Percentiles rank a stretch among this genome's conserved stretches.
Evolutionary conservation across 2,329 filamentous ascomycete genomes (phyloP).

Genomic region (Byssothecium circinans): DNA sequence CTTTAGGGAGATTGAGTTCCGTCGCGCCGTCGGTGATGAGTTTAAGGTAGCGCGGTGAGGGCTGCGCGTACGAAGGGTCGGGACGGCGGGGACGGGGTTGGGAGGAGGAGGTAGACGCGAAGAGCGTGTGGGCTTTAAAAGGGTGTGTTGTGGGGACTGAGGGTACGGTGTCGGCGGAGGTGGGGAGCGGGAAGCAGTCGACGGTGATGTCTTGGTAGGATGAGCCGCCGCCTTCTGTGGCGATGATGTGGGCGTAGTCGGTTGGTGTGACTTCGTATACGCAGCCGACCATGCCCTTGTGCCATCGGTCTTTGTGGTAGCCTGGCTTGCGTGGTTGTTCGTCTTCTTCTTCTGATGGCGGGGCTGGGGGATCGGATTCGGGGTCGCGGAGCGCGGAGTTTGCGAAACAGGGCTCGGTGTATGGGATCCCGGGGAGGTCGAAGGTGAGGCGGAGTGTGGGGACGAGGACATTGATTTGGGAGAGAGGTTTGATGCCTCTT

Average conservation of each 20-base stretch:
- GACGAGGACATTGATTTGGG: constrained; percentile 77
- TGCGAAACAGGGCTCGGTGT: constrained; percentile 88
- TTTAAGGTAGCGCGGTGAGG: constrained; percentile 80
- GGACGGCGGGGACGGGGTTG: constrained; percentile 58
- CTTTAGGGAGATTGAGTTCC: constrained; percentile 76
- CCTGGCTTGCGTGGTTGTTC: constrained; percentile 12
- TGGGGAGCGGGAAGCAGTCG: constrained; percentile 73
- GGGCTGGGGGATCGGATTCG: constrained; percentile 18
- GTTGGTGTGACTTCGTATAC: constrained; percentile 88
- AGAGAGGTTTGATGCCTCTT: constrained; percentile 79
- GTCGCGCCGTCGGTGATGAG: constrained; percentile 76
- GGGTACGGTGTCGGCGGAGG: constrained; percentile 62
- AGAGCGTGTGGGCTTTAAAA: constrained; percentile 85
- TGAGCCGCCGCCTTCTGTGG: constrained; percentile 83
- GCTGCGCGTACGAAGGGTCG: constrained; percentile 73
- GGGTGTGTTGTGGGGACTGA: constrained; percentile 61
- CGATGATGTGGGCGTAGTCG: constrained; percentile 85
- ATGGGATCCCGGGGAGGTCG: constrained; percentile 82
- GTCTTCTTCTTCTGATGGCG: too few species aligned
- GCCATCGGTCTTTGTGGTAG: constrained; percentile 66
- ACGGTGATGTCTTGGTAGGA: constrained; percentile 84
- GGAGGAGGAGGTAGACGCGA: constrained; percentile 51
- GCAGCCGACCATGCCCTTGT: constrained; percentile 83
- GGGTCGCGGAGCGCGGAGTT: constrained; percentile 66
- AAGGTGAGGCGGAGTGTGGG: constrained; percentile 80